Evolutionary conservation across 345 rosid species (phyloP).

Genomic region (Laguncularia racemosa): DNA sequence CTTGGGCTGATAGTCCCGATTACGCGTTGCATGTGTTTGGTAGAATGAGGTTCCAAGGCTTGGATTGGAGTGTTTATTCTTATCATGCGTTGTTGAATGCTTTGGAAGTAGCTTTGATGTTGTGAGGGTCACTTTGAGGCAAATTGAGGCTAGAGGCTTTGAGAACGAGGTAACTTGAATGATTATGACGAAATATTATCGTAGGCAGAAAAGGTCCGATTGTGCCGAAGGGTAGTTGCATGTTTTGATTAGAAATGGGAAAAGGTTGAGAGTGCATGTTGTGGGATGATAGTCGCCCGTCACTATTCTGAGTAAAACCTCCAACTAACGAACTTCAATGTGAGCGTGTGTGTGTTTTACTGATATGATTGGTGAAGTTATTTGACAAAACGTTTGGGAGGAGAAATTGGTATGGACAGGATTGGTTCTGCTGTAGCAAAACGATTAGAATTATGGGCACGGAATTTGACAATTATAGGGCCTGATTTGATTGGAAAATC

Average conservation of each 20-base stretch:
- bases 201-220: conserved; percentile 45
- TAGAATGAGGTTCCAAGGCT: conserved; percentile 64
- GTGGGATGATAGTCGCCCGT: too few relatives aligned
- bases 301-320: too few relatives aligned
- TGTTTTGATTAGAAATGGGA: conserved; percentile 15
- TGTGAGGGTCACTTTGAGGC: conserved; percentile 33
- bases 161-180: conserved; percentile 34
- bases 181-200: conserved; percentile 50
- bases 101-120: conserved; percentile 45
- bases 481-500: too few relatives aligned
- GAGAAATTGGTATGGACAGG: too few relatives aligned
- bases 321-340: too few relatives aligned
- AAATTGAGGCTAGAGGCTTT: conserved; percentile 50
- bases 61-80: conserved; percentile 54
- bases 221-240: conserved; percentile 52
- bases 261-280: conserved; percentile 16
- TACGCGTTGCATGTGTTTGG: conserved; percentile 71
- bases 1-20: conserved; percentile 80
- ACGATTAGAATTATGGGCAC: too few relatives aligned
- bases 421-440: too few relatives aligned
- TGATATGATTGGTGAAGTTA: too few relatives aligned
- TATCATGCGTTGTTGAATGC: conserved; percentile 69
- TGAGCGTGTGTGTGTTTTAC: too few relatives aligned
- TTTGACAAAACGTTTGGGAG: too few relatives aligned
- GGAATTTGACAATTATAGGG: too few relatives aligned